Evolutionary conservation across 768 basidiomycete genomes (phyloP).

Genomic region (Solioccasus polychromus): DNA sequence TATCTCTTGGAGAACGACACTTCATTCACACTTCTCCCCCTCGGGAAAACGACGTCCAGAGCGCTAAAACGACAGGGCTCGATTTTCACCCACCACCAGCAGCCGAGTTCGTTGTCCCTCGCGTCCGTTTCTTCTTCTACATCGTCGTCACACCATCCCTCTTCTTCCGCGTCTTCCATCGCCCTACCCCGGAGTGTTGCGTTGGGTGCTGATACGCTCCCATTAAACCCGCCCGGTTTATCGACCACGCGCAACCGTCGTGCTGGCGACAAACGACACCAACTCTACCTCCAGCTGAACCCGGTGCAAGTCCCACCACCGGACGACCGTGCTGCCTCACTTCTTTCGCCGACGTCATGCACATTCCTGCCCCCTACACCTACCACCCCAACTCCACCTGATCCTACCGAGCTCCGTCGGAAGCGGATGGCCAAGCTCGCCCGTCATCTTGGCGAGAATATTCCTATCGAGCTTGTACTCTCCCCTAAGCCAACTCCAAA

Average conservation of each 20-base stretch:
- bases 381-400: conserved; percentile 18
- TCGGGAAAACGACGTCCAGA: conserved; percentile 17
- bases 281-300: conserved; percentile 25
- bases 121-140: conserved; percentile 16
- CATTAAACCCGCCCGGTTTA: conserved; percentile 19
- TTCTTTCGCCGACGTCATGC: conserved; percentile 12
- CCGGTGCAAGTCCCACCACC: conserved; percentile 8
- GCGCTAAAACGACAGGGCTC: conserved; percentile 33
- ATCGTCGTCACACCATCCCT: conserved; percentile 7
- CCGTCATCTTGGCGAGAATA: conserved; percentile 56
- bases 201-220: conserved; percentile 11
- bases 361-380: conserved; percentile 18
- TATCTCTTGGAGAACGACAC: conserved; percentile 29
- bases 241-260: conserved; percentile 11
- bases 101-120: conserved; percentile 19
- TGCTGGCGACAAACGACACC: conserved; percentile 13
- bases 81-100: conserved; percentile 25
- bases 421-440: conserved; percentile 56
- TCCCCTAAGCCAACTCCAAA: conserved; percentile 13
- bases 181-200: conserved; percentile 3
- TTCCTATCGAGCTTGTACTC: conserved; percentile 55
- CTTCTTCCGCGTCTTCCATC: conserved; percentile 20
- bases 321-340: conserved; percentile 5
- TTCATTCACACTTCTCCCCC: conserved; percentile 21
- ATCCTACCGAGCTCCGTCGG: conserved; percentile 36